Evolutionary conservation across 495 filamentous ascomycete genomes (phyloP).

Genomic region (Filosporella fistucella): DNA sequence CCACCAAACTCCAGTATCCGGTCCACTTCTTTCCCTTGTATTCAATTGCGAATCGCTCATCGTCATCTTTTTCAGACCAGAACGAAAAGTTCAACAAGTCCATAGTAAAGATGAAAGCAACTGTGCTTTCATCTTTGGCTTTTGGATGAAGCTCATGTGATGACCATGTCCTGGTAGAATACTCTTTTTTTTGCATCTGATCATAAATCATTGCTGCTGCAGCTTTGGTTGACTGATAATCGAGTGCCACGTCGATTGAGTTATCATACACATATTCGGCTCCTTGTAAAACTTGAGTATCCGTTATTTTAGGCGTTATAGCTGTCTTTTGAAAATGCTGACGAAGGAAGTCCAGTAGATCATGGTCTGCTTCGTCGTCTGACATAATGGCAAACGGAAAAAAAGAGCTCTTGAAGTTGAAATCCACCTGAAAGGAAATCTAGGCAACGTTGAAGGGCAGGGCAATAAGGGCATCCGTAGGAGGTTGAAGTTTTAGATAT

Average conservation of each 20-base stretch:
- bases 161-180: conserved; percentile 81
- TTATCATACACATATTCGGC: conserved; percentile 90
- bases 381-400: conserved; percentile 51
- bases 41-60: conserved; percentile 68
- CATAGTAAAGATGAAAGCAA: conserved; percentile 95
- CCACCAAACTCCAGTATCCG: conserved; percentile 93
- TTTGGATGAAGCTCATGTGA: conserved; percentile 89
- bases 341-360: conserved; percentile 82
- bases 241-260: conserved; percentile 84
- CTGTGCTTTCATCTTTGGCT: conserved; percentile 65
- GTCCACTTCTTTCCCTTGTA: conserved; percentile 82
- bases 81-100: conserved; percentile 96
- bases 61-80: conserved; percentile 65
- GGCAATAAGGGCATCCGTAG: too few relatives aligned
- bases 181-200: conserved; percentile 77
- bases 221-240: conserved; percentile 69
- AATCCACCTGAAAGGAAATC: too few relatives aligned
- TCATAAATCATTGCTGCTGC: conserved; percentile 75
- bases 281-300: conserved; percentile 76
- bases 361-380: conserved; percentile 84
- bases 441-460: too few relatives aligned
- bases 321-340: conserved; percentile 64
- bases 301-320: conserved; percentile 41
- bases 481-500: too few relatives aligned
- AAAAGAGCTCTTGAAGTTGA: not conserved